phyloP scores from a whole-genome alignment of 2,329 filamentous ascomycete genomes.

The Ophioceras dolichostomum region DNA sequence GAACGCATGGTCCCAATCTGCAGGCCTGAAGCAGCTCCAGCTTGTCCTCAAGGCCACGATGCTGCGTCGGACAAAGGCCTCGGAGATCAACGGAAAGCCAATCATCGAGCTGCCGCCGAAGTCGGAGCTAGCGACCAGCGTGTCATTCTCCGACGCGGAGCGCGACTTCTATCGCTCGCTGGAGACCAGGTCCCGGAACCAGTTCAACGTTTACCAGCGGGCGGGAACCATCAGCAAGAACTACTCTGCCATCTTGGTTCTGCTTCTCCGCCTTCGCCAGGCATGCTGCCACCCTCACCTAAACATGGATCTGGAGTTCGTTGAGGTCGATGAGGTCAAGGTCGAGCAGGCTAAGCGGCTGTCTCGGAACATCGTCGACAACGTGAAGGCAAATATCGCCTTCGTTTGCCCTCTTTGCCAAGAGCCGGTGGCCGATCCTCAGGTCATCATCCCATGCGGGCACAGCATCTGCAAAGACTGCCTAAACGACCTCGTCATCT shows the following conservation, averaged over 20 bases:
- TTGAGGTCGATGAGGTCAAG: constrained; percentile 28
- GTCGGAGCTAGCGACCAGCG: constrained; percentile 46
- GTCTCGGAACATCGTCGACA: constrained; percentile 45
- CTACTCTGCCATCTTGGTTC: constrained; percentile 70
- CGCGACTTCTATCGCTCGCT: constrained; percentile 51
- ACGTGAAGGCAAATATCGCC: constrained; percentile 44
- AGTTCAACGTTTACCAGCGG: constrained; percentile 67
- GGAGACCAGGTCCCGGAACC: constrained; percentile 52
- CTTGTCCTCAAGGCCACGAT: constrained; percentile 68
- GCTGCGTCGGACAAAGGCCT: constrained; percentile 71
- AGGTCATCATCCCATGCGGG: constrained; percentile 72
- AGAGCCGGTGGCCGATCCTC: constrained; percentile 61
- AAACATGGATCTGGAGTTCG: constrained; percentile 32
- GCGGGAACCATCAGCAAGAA: constrained; percentile 55
- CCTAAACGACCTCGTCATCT: too few species aligned
- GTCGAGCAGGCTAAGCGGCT: constrained; percentile 41
- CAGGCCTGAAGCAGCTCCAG: constrained; percentile 55
- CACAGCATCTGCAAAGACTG: constrained; percentile 72
- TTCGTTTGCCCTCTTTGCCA: constrained; percentile 80
- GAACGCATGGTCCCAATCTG: too few species aligned
- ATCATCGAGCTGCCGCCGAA: constrained; percentile 59
- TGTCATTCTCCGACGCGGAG: constrained; percentile 57
- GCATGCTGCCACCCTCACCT: constrained; percentile 70
- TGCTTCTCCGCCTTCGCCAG: constrained; percentile 70
- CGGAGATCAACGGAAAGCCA: constrained; percentile 66